Base-by-base conservation (phyloP, 371 early-diverging fungal genomes). In the Mucor mucedo region DNA sequence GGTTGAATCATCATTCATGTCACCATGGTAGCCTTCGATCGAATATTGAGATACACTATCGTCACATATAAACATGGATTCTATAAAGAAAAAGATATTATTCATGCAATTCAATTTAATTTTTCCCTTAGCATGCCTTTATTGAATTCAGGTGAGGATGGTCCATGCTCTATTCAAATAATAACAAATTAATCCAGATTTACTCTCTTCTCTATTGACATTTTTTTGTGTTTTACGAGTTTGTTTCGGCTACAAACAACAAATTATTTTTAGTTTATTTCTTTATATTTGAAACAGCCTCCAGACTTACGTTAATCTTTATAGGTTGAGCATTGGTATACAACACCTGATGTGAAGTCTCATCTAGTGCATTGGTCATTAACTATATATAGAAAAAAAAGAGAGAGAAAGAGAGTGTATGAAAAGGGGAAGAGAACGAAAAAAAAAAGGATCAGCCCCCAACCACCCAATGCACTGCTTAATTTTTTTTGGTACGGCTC, bases 21-120 rank as follows among this genome's bases (percentile, higher is more conserved):
- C 57, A 6, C 32, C 57, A 7, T 44, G 45, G 16, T 57, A 44
- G 3, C 44, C 47, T 5, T 33, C 57, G 32, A 57, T 53, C 3
- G 53, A 53, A 30, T 53, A 53, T 5, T 53, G 53, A 16, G 53
- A 38, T 16, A 53, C 29, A 38, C 16, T 53, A 38, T 57, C 45
- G 8, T 58, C 48, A 33, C 30, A 11, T 30, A 48, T 33, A 33
- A 47, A 47, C 6, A 58, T 33, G 11, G 35, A 47, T 33, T 44
- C 42, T 42, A 42, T 13, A 42, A 42, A 13, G 42, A 6, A 39
- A 39, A 39, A 39, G 11, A 39, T 11, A 39, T 21, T 21, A 21
- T 21, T 21, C 21, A 21, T 21, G 21, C 21, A 21, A 21, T 21
- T 21, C 21, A 21, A 21, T 35, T 35, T 35, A 35, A 35, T 8